phyloP scores from a whole-genome alignment of 345 rosid genomes.

The Salix suchowensis region DNA sequence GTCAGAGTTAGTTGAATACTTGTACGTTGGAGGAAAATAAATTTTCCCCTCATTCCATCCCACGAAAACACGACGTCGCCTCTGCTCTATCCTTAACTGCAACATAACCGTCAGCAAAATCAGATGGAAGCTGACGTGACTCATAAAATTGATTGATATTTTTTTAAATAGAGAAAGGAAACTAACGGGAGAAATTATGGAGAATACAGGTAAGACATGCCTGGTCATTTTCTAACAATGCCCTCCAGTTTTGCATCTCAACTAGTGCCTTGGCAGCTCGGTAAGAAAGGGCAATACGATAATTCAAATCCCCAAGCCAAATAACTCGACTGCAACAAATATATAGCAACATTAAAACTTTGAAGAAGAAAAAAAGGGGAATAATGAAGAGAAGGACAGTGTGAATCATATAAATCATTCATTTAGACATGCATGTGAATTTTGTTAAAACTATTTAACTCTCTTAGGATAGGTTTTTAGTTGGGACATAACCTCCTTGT shows the following conservation, averaged over 20 bases:
- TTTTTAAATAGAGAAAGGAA: neutral
- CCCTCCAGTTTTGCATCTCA: conserved; percentile 99
- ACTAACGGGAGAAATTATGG: neutral
- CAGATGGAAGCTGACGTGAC: conserved; percentile 14
- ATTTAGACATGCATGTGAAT: neutral
- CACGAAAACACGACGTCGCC: conserved; percentile 69
- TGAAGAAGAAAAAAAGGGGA: neutral
- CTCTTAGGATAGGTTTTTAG: neutral
- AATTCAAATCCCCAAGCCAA: conserved; percentile 97
- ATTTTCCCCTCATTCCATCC: conserved; percentile 97
- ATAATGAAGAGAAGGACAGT: neutral
- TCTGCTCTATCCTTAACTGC: conserved; percentile 92
- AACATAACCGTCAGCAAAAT: conserved; percentile 13
- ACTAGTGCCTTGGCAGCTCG: conserved; percentile 98
- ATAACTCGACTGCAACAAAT: conserved; percentile 65
- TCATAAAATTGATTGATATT: neutral
- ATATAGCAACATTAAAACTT: conserved; percentile 1
- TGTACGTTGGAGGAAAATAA: conserved; percentile 97
- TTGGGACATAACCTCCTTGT: neutral
- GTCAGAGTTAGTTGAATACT: conserved; percentile 94
- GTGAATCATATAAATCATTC: neutral
- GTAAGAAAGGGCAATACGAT: conserved; percentile 88
- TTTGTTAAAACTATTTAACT: neutral
- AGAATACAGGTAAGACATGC: conserved; percentile 33
- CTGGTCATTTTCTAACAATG: conserved; percentile 91